Base-by-base conservation (phyloP, 2,329 filamentous ascomycete genomes). In the Penicillium brasilianum region DNA sequence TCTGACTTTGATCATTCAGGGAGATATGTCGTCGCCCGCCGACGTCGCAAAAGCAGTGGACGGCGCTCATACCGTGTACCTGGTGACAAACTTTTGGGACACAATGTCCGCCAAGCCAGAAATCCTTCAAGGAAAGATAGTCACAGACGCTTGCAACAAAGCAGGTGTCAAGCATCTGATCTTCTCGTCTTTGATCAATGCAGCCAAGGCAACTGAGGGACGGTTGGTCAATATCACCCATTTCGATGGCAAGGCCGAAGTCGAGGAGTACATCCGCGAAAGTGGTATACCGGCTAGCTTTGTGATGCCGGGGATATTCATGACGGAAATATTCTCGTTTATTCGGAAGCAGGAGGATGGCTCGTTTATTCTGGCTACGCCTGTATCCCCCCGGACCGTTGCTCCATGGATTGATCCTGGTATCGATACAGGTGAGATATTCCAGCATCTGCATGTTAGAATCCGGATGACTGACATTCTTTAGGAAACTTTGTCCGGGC, bases 171-270 rank as follows among this genome's bases (percentile, higher is more conserved):
- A 44, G 41, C 18, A 44, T 10, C 4, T 44, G 20, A 44, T 44
- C 11, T 44, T 44, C 4, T 44, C 41, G 20, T 44, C 41, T 6
- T 16, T 44, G 41, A 44, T 44, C 20, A 44, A 44, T 25, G 41
- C 41, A 2, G 13, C 20, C 3, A 44, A 44, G 18, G 41, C 41
- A 4, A 25, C 10, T 7, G 13, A 55, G 13, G 60, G 60, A 8
- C 56, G 51, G 2, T 25, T 62, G 10, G 69, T 62, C 20, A 62
- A 75, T 34, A 46, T 62, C 3, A 49, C 51, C 8, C 75, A 76
- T 58, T 82, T 82, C 55, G 79, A 82, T 60, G 71, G 69, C 50
- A 82, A 81, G 61, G 77, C 77, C 37, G 67, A 76, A 28, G 65
- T 78, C n/a, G 76, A 77, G 59, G 57, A 67, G 50, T 80, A 80